Base-by-base conservation (phyloP, 2,329 filamentous ascomycete species). In the Monosporascus sp. region DNA sequence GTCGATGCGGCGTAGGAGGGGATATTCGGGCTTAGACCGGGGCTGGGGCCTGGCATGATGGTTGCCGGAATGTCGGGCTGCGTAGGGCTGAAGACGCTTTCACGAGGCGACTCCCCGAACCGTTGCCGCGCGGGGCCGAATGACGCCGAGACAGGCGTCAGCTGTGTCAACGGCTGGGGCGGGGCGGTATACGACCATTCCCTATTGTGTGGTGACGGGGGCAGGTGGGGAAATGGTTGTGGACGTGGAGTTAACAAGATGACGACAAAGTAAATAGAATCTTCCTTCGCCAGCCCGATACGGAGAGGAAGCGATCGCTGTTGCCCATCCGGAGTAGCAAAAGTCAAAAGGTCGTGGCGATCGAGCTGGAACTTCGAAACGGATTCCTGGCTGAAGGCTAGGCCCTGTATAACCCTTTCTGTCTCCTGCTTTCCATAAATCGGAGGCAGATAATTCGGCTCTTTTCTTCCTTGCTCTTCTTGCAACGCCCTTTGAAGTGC, bases 391-490 rank as follows among this genome's bases (percentile, higher is more conserved):
- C 70, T 71, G 59, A 86, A 83, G 1, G 79, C 77, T 15, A 85
- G 72, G 1, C 72, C 70, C 52, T 80, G 77, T 35, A 85, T 78
- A 17, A 82, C 75, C 26, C 77, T 73, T 24, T 81, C 77, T 49
- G 81, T 77, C 53, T 81, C 77, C 48, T 75, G 70, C 57, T 77
- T 77, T 38, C 74, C 76, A 55, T 82, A 77, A n/a, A 86, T 86
- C 2, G 84, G 84, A 4, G 84, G 83, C 20, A 86, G 72, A 63
- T 86, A 86, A 46, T 81, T 82, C 18, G 83, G 82, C 31, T 84
- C 81, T 52, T 76, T 81, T 58, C 76, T 72, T 35, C 74, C 70
- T 55, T 83, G 81, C 58, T 87, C 83, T 17, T 79, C 77, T 50
- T 81, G 75, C 47, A 87, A 72, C 49, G 75, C 73, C 48, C 73